Percentiles rank a stretch among this genome's conserved stretches.
phyloP scores from a whole-genome alignment of 2,329 filamentous ascomycete species.

The Chaetomium globosum region DNA sequence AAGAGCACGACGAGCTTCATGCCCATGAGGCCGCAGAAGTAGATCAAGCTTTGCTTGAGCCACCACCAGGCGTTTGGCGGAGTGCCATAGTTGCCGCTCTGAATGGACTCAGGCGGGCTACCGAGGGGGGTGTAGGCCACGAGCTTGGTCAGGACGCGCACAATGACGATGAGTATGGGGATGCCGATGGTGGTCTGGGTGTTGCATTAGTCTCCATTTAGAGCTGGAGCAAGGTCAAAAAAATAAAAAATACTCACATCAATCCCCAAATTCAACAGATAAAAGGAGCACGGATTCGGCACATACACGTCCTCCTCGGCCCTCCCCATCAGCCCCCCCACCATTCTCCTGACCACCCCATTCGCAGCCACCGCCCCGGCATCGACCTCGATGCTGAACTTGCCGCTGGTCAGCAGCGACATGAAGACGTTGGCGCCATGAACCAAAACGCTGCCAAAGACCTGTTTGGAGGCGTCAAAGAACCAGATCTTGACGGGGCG shows the following conservation, averaged over 20 bases:
- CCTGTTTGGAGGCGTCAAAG: slow-evolving; percentile 96
- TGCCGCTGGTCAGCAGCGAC: slow-evolving; percentile 90
- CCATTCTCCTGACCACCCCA: slow-evolving; percentile 30
- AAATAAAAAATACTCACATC: slow-evolving; percentile 68
- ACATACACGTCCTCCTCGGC: slow-evolving; percentile 57
- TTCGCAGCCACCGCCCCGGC: slow-evolving; percentile 34
- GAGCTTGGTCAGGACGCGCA: slow-evolving; percentile 73
- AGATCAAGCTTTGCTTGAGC: slow-evolving; percentile 94
- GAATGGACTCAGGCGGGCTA: slow-evolving; percentile 80
- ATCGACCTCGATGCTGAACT: slow-evolving; percentile 64
- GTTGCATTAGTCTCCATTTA: background rate
- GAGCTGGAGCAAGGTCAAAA: background rate
- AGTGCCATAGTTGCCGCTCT: slow-evolving; percentile 86
- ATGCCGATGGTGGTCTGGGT: slow-evolving; percentile 89
- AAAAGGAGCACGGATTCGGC: slow-evolving; percentile 96
- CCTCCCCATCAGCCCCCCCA: slow-evolving; percentile 41
- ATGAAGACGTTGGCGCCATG: slow-evolving; percentile 94
- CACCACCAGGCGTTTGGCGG: slow-evolving; percentile 86
- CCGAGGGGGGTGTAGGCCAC: slow-evolving; percentile 77
- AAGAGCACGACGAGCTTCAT: slow-evolving; percentile 97
- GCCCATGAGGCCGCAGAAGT: slow-evolving; percentile 89
- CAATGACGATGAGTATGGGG: slow-evolving; percentile 86
- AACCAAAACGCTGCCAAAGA: slow-evolving; percentile 87
- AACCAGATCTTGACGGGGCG: slow-evolving; percentile 95
- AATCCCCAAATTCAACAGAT: slow-evolving; percentile 89